A percentile compares a stretch with the other conserved stretches of the same genome.
phyloP scores from a whole-genome alignment of 2,329 filamentous ascomycete genomes.

The Epichloe uncinata region DNA sequence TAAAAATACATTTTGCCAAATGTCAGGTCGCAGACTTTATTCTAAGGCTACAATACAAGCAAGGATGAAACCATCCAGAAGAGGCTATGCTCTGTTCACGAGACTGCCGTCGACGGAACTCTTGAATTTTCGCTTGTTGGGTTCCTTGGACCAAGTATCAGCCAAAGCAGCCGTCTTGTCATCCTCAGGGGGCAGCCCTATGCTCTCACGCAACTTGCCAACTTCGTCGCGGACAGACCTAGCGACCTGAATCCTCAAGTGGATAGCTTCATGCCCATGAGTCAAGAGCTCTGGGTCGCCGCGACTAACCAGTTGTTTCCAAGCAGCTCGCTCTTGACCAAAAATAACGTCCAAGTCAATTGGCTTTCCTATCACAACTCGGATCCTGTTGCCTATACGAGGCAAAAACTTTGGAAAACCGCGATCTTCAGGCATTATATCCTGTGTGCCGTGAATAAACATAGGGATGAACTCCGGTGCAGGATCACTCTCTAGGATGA shows the following conservation, averaged over 20 bases:
- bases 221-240: slow-evolving; percentile 66
- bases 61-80: not conserved
- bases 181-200: slow-evolving; percentile 63
- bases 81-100: slow-evolving; percentile 22
- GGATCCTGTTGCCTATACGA: slow-evolving; percentile 55
- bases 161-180: slow-evolving; percentile 64
- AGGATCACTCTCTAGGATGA: slow-evolving; percentile 81
- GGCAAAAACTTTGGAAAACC: slow-evolving; percentile 71
- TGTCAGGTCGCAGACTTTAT: not conserved
- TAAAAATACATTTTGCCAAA: not conserved
- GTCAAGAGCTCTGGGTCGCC: slow-evolving; percentile 34
- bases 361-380: slow-evolving; percentile 65
- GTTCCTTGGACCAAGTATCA: slow-evolving; percentile 61
- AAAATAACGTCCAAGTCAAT: slow-evolving; percentile 63
- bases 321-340: slow-evolving; percentile 60
- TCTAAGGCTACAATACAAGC: not conserved
- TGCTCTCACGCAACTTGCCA: slow-evolving; percentile 55
- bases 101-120: slow-evolving; percentile 42
- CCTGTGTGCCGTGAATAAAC: slow-evolving; percentile 82
- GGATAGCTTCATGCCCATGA: slow-evolving; percentile 49
- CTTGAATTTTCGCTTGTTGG: slow-evolving; percentile 32
- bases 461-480: slow-evolving; percentile 84
- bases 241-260: slow-evolving; percentile 63
- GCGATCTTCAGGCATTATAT: slow-evolving; percentile 77
- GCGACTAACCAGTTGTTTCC: slow-evolving; percentile 50